Base-by-base conservation (phyloP, 1,139 yeast species). In the Yueomyces sp. region DNA sequence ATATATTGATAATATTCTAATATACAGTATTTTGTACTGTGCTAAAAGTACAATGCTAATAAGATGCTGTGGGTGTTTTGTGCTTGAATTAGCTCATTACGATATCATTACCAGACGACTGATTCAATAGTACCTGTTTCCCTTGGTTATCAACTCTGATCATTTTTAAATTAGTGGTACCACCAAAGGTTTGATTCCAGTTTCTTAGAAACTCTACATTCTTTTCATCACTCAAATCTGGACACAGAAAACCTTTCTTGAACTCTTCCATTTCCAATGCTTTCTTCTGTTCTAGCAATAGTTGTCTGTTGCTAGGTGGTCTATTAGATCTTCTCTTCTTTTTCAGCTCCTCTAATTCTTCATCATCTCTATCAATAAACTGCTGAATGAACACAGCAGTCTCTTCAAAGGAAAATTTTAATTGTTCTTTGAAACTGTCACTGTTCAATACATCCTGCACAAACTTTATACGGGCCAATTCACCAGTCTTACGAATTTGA, bases 131-230 rank as follows among this genome's bases (percentile, higher is more conserved):
- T 2, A 55, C 56, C 41, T 50, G 53, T 32, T 53, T 50, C 36
- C 59, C 61, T 4, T 51, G 42, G 6, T 40, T 42, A 39, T 52
- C 50, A 9, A 59, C 46, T 46, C 64, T 54, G 33, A 56, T 48
- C 40, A 64, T 55, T 42, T 74, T 76, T 58, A 86, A 66, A 19
- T 74, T 70, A 37, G 81, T 78, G 42, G 81, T 64, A n/a, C 93
- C 89, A 36, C 96, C 96, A 50, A 74, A 67, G 7, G 85, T 75
- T 27, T 94, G 91, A 52, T 82, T 81, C 96, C 96, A 89, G 25
- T 64, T 61, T 55, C 79, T 70, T 48, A 87, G 65, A 38, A 69
- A 64, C 38, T 68, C 66, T 1, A 84, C 93, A 6, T 78, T 81
- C 8, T 65, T 69, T 40, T 62, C 65, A 51, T 80, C 80, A 3